These are phyloP conservation scores for Sapria himalayana DNA, from an alignment of 345 rosid species.

Conservation along the genomic window DNA sequence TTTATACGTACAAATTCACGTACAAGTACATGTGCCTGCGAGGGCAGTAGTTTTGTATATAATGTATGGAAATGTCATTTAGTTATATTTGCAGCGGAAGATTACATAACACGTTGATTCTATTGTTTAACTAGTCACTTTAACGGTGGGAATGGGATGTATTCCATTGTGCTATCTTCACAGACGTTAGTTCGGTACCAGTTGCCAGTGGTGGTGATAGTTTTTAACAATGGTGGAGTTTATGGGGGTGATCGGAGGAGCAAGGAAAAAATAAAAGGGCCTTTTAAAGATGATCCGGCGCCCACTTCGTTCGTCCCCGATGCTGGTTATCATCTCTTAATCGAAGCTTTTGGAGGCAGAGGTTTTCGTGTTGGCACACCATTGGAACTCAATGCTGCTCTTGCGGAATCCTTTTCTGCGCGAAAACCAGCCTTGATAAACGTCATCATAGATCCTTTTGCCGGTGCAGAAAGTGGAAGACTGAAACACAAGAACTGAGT, in stretches of 20 bases:
- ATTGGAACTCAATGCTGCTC: constrained; percentile 57
- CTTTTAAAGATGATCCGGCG: constrained; percentile 78
- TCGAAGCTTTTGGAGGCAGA: constrained; percentile 83
- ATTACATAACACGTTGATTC: no score
- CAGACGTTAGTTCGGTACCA: constrained; percentile 89
- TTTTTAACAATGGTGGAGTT: constrained; percentile 94
- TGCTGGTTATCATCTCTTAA: constrained; percentile 64
- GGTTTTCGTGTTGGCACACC: constrained; percentile 83
- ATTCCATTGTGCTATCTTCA: no score
- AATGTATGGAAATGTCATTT: no score
- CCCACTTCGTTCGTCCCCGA: constrained; percentile 87
- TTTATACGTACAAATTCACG: no score
- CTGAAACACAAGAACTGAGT: constrained; percentile 86
- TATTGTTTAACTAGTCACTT: no score
- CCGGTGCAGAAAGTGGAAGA: constrained; percentile 95
- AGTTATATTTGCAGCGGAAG: no score
- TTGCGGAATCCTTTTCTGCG: constrained; percentile 50
- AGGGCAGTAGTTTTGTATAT: no score
- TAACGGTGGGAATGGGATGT: no score
- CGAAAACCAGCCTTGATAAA: constrained; percentile 70
- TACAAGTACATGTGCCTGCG: no score
- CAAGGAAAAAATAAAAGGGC: constrained; percentile 67
- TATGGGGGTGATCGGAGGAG: constrained; percentile 89
- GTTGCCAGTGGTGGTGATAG: constrained; percentile 78
- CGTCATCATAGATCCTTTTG: constrained; percentile 63